phyloP scores from a whole-genome alignment of 192 early-diverging fungal genomes.

The Spinellus fusiger region DNA sequence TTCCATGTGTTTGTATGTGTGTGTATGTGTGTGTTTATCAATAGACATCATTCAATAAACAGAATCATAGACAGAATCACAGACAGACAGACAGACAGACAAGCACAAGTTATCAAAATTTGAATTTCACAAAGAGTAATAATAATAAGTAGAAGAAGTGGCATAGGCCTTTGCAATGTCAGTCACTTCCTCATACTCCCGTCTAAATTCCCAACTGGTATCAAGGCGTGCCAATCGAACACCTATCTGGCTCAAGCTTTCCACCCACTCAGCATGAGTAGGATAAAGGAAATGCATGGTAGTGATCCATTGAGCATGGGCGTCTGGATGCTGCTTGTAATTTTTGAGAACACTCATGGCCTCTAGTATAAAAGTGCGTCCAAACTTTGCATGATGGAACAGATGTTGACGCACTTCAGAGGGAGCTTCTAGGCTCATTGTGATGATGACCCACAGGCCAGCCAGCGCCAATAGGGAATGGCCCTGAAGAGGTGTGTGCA shows the following conservation, averaged over 20 bases:
- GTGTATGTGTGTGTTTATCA: too few relatives aligned
- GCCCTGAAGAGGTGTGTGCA: not conserved
- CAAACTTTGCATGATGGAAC: constrained; percentile 15
- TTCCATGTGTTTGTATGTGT: too few relatives aligned
- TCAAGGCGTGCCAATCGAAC: constrained; percentile 7
- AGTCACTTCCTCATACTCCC: constrained; percentile 1
- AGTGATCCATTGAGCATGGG: not conserved
- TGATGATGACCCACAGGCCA: not conserved
- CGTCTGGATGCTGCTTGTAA: not conserved
- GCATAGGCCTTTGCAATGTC: not conserved
- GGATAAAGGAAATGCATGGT: not conserved
- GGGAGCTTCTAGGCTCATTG: constrained; percentile 5
- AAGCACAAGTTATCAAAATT: too few relatives aligned
- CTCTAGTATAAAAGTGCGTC: constrained; percentile 19
- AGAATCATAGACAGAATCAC: too few relatives aligned
- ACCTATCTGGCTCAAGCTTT: not conserved
- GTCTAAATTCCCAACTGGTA: constrained; percentile 10
- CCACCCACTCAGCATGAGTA: constrained; percentile 2
- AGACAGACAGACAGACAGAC: too few relatives aligned
- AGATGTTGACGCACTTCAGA: constrained; percentile 19
- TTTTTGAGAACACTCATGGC: constrained; percentile 14
- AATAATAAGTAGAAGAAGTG: not conserved
- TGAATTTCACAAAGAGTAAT: not conserved
- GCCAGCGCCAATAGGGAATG: not conserved
- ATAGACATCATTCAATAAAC: too few relatives aligned